Base-by-base conservation (phyloP, 1,139 yeast species). In the Kodamaea suecica region DNA sequence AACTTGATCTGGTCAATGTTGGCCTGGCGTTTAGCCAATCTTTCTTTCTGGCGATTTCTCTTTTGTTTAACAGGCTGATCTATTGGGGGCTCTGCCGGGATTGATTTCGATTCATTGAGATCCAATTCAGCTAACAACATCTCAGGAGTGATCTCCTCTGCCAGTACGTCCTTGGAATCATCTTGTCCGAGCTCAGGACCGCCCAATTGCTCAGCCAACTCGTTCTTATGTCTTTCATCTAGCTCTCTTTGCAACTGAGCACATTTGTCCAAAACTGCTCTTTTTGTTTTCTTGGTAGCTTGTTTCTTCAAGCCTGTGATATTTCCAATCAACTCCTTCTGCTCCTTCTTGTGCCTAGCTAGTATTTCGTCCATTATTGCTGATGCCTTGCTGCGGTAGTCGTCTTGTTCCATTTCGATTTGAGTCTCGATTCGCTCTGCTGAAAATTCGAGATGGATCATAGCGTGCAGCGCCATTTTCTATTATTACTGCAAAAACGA, bases 11-110 rank as follows among this genome's bases (percentile, higher is more conserved):
- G 68, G 16, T 78, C 80, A 12, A 79, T 69, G 34, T 83, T 86
- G 2, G 83, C 88, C 37, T 84, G 77, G 37, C 96, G 67, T 53
- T 74, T 78, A 0, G 90, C 94, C 21, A 87, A 57, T 46, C 86
- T 70, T 50, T 88, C 97, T 59, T 84, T 86, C 44, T 86, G 92
- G 39, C 97, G 72, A 55, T 90, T 92, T 31, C 92, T 68, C 53
- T 70, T 77, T n/a, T n/a, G n/a, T n/a, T n/a, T n/a, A n/a, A n/a
- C n/a, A n/a, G n/a, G n/a, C n/a, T n/a, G n/a, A n/a, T n/a, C n/a
- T n/a, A n/a, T n/a, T n/a, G n/a, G n/a, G n/a, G n/a, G n/a, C n/a
- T n/a, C n/a, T n/a, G n/a, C n/a, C n/a, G n/a, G n/a, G n/a, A n/a
- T 9, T 20, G 29, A 29, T 15, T 31, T 3, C 8, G 5, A 12